Evolutionary conservation across 805 yeast species (phyloP), one percentile per base, ranked within the genome.

Genomic region (Candida fluviatilis): DNA sequence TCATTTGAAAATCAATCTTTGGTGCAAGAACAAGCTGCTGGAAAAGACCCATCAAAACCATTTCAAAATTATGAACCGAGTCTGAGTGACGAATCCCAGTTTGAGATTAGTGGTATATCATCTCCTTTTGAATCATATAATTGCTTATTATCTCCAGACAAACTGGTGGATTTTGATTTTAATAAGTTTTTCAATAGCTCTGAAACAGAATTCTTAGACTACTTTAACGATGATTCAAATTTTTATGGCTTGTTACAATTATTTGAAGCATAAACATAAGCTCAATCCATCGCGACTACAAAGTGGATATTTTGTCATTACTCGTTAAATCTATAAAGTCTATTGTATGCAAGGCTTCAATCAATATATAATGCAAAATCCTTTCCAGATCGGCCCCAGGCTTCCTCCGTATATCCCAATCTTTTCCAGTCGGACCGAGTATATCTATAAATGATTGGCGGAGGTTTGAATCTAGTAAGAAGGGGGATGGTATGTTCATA

Each of bases 381-480:
- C 35, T 47, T 48, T 2, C 48, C 52, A 18, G 39, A 38, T 16
- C 30, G 38, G n/a, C 64, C 60, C 34, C 53, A 62, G 8, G 64
- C 57, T 5, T 62, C 64, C 2, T 56, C 58, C 29, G 55, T 59
- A 43, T 55, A 66, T 7, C 75, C 75, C 30, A 69, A 51, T 25
- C 58, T 50, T 5, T 51, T 52, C 73, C 73, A 69, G 38, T 68
- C 72, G 4, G 45, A 35, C 21, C 57, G 52, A 14, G 50, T 62
- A 41, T 59, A 47, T 19, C 48, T 46, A 45, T 62, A 66, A 4
- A 60, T 48, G 4, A 48, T 43, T 2, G 66, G 61, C 1, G 64
- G 64, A 2, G 48, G 46, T 12, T 40, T 48, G 37, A 46, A 61
- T 16, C 55, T 47, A 11, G 45, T 43, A 19, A 64, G 35, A 4